Evolutionary conservation across 192 early-diverging fungal species (phyloP).

Genomic region (Backusella macrospora): DNA sequence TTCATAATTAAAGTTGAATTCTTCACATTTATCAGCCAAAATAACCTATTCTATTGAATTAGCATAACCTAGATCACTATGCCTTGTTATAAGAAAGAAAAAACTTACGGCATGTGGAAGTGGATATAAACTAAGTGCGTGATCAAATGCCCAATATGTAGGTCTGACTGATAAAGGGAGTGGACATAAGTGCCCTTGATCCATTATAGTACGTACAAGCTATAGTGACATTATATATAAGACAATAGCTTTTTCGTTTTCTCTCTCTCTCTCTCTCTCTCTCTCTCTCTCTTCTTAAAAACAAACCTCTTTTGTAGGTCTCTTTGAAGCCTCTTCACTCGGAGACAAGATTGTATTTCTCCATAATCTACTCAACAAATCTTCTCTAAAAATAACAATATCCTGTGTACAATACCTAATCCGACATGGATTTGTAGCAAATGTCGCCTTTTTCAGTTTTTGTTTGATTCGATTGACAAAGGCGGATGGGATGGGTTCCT

Average conservation of each 20-base stretch:
- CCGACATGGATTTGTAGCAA: constrained; percentile 87
- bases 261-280: too few relatives aligned
- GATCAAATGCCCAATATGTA: constrained; percentile 80
- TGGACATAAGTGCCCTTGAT: constrained; percentile 85
- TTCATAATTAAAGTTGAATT: constrained; percentile 77
- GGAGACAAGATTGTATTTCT: constrained; percentile 57
- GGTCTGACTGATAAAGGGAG: constrained; percentile 77
- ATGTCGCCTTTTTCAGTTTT: constrained; percentile 62
- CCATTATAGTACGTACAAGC: constrained; percentile 80
- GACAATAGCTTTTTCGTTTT: too few relatives aligned
- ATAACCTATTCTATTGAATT: constrained; percentile 60
- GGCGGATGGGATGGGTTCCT: constrained; percentile 71
- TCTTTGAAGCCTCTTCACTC: constrained; percentile 12
- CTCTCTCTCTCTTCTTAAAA: not conserved
- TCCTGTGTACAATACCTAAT: constrained; percentile 92
- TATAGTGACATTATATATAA: constrained; percentile 34
- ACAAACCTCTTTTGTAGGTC: constrained; percentile 34
- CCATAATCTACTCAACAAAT: constrained; percentile 72
- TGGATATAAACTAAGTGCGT: constrained; percentile 86
- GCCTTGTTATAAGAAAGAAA: too few relatives aligned
- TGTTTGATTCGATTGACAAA: constrained; percentile 64
- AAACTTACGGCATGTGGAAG: constrained; percentile 76
- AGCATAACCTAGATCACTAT: too few relatives aligned
- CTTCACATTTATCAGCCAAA: constrained; percentile 83
- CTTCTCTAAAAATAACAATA: constrained; percentile 88